Evolutionary conservation across 768 basidiomycete species (phyloP).

Genomic region (Lyophyllum shimeji): DNA sequence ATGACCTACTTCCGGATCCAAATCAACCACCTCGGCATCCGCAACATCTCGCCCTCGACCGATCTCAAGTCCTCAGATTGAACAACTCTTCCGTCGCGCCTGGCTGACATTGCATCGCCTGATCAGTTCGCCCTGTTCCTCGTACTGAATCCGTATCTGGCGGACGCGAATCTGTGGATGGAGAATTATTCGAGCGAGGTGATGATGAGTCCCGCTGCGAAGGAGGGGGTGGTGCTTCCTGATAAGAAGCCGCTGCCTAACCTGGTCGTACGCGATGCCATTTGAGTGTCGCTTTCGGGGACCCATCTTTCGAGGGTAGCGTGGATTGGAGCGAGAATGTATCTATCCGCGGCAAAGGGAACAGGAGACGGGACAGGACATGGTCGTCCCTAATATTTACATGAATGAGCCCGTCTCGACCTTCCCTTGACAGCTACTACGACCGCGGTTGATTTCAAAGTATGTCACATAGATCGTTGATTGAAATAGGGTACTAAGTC

Average conservation of each 20-base stretch:
- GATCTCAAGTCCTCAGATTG: background rate
- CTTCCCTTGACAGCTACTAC: no score
- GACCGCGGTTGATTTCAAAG: no score
- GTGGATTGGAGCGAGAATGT: no score
- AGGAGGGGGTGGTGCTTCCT: constrained; percentile 41
- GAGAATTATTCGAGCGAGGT: constrained; percentile 44
- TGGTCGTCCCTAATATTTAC: no score
- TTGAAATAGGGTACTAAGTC: background rate
- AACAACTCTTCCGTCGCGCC: constrained; percentile 1
- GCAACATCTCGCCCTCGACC: constrained; percentile 27
- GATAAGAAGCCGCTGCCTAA: constrained; percentile 44
- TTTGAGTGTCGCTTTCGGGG: constrained; percentile 12
- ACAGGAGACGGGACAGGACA: no score
- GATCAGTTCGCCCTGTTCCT: constrained; percentile 38
- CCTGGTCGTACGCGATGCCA: constrained; percentile 35
- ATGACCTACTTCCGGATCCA: constrained; percentile 57
- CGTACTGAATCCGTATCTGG: constrained; percentile 39
- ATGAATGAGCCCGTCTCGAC: no score
- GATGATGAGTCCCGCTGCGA: constrained; percentile 42
- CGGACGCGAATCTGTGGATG: constrained; percentile 39
- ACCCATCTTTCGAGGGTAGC: no score
- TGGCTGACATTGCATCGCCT: constrained; percentile 13
- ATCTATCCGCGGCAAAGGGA: no score
- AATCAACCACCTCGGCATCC: constrained; percentile 46
- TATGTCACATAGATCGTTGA: no score